phyloP scores from a whole-genome alignment of 2,329 filamentous ascomycete species.

The Aspergillus thermomutatus region DNA sequence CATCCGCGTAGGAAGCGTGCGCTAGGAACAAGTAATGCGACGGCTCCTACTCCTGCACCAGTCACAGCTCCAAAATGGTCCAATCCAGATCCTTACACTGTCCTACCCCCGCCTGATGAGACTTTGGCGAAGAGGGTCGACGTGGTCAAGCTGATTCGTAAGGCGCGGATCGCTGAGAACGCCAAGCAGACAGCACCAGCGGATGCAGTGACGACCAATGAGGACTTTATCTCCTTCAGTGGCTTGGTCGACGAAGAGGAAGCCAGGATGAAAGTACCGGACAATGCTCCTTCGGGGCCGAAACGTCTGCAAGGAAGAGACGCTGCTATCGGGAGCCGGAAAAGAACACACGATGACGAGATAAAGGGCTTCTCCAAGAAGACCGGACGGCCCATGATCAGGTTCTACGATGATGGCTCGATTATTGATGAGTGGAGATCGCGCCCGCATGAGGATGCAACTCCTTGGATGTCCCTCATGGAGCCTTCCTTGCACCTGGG shows the following conservation, averaged over 20 bases:
- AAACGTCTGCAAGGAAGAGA: constrained; percentile 32
- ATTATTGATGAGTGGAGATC: constrained; percentile 54
- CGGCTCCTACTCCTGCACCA: constrained; percentile 20
- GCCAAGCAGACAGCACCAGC: constrained; percentile 48
- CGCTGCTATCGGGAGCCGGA: constrained; percentile 61
- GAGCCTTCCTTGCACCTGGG: constrained; percentile 31
- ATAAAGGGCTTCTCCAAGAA: constrained; percentile 59
- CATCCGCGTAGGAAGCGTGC: constrained; percentile 40
- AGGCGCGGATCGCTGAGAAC: constrained; percentile 66
- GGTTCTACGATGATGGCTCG: constrained; percentile 49
- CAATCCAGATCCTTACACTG: constrained; percentile 92
- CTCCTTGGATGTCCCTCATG: constrained; percentile 59
- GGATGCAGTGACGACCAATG: constrained; percentile 55
- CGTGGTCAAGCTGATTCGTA: constrained; percentile 86
- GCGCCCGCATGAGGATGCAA: constrained; percentile 38
- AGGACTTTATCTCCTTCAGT: constrained; percentile 89
- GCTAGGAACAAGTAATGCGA: constrained; percentile 20
- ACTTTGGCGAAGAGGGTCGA: constrained; percentile 72
- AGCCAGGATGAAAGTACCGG: constrained; percentile 27
- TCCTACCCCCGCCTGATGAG: constrained; percentile 75
- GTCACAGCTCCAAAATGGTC: constrained; percentile 73
- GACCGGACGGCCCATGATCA: constrained; percentile 51
- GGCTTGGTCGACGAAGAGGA: constrained; percentile 57
- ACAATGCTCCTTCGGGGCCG: constrained; percentile 37
- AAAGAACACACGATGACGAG: constrained; percentile 69